Base-by-base conservation (phyloP, 2,329 filamentous ascomycete genomes). In the Elsinoe ampelina region DNA sequence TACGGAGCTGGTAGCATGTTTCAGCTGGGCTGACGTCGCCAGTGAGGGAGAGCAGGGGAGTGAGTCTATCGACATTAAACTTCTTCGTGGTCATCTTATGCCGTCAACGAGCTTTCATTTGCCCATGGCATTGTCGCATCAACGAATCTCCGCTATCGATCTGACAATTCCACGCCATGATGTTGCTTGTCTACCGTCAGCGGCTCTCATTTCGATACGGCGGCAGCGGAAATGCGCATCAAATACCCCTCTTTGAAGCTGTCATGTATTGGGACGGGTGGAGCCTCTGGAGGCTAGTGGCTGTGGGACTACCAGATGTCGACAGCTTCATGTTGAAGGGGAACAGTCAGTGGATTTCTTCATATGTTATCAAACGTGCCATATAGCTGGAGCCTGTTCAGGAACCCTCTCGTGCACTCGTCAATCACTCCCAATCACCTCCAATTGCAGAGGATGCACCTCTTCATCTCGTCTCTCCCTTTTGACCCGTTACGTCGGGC, bases 241-340 rank as follows among this genome's bases (percentile, higher is more conserved):
- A 15, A n/a, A 26, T 35, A 52, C 48, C 48, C 48, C 48, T 52
- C 48, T 52, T 39, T 52, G 48, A 39, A 52, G 48, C 48, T 52
- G 48, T 52, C 48, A 52, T 5, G n/a, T 26, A 35, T 26, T 52
- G 48, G 48, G 48, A 52, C 48, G 32, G 34, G 48, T 52, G 48
- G 48, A 52, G 48, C 32, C 36, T 39, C 34, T 35, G 15, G 32
- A 52, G 45, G 48, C 48, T 52, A 52, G 48, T 39, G 35, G 48
- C 48, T 52, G 20, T 39, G 32, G 13, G 36, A n/a, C 20, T 12
- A 38, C 32, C 48, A 36, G 48, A 52, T 22, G 12, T 35, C 45
- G 45, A 50, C 12, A 26, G 19, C 30, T 34, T 50, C 26, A 50
- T 34, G 11, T 50, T 45, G 19, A 22, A 12, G 19, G 12, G 41